Evolutionary conservation across 192 early-diverging fungal species (phyloP), one percentile per base, ranked within the genome.

Genomic region (Umbelopsis sp.): DNA sequence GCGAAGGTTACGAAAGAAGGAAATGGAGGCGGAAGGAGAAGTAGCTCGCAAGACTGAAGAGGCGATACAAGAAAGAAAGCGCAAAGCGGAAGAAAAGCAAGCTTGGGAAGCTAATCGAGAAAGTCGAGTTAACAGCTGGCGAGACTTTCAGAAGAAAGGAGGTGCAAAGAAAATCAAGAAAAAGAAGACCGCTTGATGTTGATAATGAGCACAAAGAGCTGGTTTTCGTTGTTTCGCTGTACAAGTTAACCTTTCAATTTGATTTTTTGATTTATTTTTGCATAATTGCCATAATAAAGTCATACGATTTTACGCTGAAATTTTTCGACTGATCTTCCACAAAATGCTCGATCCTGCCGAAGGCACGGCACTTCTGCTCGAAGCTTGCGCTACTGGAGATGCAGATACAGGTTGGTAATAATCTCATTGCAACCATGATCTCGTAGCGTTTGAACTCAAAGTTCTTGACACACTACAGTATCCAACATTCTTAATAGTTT

Each of bases 71-170:
- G 82, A 86, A 66, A 76, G 81, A 45, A 89, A 87, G 69, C 79
- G 84, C 49, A 89, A 87, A 67, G 77, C 75, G 41, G 86, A 85
- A 43, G 84, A 85, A 17, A 77, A 78, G 17, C 85, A 87, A 65
- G 74, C 82, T 49, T 89, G 87, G 87, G 87, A 89, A 65, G 84
- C 81, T 24, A 78, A 79, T 24, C 68, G 87, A 52, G 86, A 89
- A 31, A 78, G 82, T 20, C 78, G 87, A 45, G 87, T 89, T 0
- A 84, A 83, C 41, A 83, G 84, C 25, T 89, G 87, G 87, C 77
- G 87, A 51, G 81, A 85, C 71, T 89, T 89, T 69, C 82, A 85
- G 47, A 83, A 84, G 25, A 86, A 86, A 74, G 79, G 51, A n/a
- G 71, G 70, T 22, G 65, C 74, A 45, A 86, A 86, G 74, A 83